Percentiles rank a stretch among this genome's conserved stretches.
These are phyloP conservation scores for Lagenaria siceraria DNA, from an alignment of 306 rosid species.

Conservation along the genomic window DNA sequence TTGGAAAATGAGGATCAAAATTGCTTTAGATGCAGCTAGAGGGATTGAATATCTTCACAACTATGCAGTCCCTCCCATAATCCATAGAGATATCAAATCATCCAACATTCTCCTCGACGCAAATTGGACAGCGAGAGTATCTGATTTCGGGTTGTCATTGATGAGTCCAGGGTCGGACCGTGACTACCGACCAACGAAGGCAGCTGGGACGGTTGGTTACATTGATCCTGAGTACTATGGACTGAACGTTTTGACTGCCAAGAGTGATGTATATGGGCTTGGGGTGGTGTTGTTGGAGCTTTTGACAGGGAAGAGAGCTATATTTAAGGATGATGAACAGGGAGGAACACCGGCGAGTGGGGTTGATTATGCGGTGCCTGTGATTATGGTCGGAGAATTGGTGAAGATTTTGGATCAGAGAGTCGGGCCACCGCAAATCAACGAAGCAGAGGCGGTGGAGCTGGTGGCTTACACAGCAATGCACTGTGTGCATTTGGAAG, in stretches of 20 bases:
- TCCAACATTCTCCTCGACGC: slow-evolving; percentile 72
- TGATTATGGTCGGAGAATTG: slow-evolving; percentile 58
- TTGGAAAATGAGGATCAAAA: slow-evolving; percentile 81
- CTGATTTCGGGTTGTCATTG: slow-evolving; percentile 81
- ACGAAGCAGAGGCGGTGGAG: slow-evolving; percentile 76
- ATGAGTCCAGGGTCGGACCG: slow-evolving; percentile 52
- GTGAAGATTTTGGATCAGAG: slow-evolving; percentile 50
- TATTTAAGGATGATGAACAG: slow-evolving; percentile 43
- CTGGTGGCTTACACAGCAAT: slow-evolving; percentile 62
- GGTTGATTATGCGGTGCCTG: slow-evolving; percentile 75
- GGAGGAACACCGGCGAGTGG: slow-evolving; percentile 53
- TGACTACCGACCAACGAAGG: slow-evolving; percentile 39
- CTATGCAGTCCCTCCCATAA: slow-evolving; percentile 89
- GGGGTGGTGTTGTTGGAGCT: slow-evolving; percentile 81
- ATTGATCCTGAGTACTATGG: slow-evolving; percentile 97
- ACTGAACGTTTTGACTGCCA: slow-evolving; percentile 65
- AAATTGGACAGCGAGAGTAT: slow-evolving; percentile 67
- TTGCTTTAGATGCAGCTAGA: slow-evolving; percentile 77
- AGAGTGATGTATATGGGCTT: slow-evolving; percentile 88
- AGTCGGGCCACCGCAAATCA: slow-evolving; percentile 46
- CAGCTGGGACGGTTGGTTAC: slow-evolving; percentile 85
- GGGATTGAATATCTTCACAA: slow-evolving; percentile 90
- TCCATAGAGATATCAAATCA: slow-evolving; percentile 84
- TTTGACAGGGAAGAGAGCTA: slow-evolving; percentile 83
- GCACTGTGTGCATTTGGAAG: slow-evolving; percentile 83